Base-by-base conservation (phyloP, 768 basidiomycete genomes). In the Leccinum incarnatum region DNA sequence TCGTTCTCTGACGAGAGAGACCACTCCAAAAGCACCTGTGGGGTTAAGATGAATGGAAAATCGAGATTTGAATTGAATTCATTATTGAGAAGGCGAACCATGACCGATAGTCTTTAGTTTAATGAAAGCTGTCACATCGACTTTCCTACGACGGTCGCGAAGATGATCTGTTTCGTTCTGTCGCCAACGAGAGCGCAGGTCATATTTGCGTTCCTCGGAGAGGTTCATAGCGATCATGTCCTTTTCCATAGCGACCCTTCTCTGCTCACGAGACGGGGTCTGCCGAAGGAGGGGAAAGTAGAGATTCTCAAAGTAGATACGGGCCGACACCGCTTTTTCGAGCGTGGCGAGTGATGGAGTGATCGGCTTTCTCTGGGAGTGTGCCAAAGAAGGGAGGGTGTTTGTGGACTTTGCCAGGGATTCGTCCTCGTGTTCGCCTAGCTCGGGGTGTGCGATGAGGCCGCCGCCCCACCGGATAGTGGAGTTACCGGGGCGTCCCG, bases 21-120 rank as follows among this genome's bases (percentile, higher is more conserved):
- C 96, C 48, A 98, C 95, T 1, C 95, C 96, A 75, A 99, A 98
- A 10, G 95, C 95, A 65, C 93, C 93, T 89, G 73, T 59, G 62
- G 66, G 63, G 63, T 68, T 70, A 70, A 58, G 61, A 67, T 72
- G 68, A 64, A 65, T 50, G 54, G 42, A 62, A 59, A 62, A 65
- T 62, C 57, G 64, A 65, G 14, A 47, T 50, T 11, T n/a, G 58
- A 61, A 67, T 73, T 60, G 64, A 65, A 67, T 66, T 68, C 55
- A 57, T 66, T 59, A 57, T 66, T 58, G 62, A 69, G 63, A 51
- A 32, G 40, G 65, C 74, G 64, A 65, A 93, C 94, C 95, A 72
- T 97, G 93, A 36, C 95, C 95, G 69, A 97, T 95, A 51, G 92
- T 93, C 80, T 96, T 91, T 62, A 98, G 81, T 74, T 89, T 90